These are phyloP conservation scores for Colletotrichum kahawae DNA, from an alignment of 2,329 filamentous ascomycete genomes.

Conservation along the genomic window DNA sequence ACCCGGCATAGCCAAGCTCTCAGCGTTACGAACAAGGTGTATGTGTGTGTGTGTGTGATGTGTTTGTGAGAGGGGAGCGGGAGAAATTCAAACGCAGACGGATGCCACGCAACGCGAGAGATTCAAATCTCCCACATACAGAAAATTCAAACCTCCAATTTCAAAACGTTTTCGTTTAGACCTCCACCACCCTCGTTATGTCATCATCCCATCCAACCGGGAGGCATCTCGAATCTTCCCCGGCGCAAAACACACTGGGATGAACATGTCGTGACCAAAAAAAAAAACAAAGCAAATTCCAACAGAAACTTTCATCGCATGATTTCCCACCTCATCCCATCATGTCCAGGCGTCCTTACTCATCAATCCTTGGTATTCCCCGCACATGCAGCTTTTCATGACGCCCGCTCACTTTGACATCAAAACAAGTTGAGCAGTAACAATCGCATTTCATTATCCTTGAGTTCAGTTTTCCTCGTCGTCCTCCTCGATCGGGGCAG, in stretches of 20 bases:
- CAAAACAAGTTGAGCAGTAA: neutral
- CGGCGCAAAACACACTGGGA: neutral
- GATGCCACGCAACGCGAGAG: neutral
- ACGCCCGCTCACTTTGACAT: neutral
- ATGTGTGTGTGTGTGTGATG: neutral
- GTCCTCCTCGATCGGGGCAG: conserved; percentile 77
- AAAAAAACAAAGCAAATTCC: neutral
- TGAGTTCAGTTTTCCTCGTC: conserved; percentile 57
- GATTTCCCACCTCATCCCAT: neutral
- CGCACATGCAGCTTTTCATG: neutral
- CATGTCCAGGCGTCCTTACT: neutral
- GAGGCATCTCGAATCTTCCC: neutral
- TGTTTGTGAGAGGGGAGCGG: neutral
- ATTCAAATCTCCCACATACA: neutral
- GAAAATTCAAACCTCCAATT: neutral
- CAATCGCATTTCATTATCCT: neutral
- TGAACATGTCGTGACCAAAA: neutral
- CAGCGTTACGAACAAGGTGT: neutral
- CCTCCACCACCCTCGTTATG: neutral
- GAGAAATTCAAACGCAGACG: neutral
- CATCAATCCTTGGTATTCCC: conserved; percentile 2
- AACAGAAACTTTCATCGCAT: neutral
- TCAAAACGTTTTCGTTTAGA: neutral
- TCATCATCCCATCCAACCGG: neutral
- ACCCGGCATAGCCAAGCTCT: neutral